Evolutionary conservation across 768 basidiomycete species (phyloP).

Genomic region (Naganishia onofrii): DNA sequence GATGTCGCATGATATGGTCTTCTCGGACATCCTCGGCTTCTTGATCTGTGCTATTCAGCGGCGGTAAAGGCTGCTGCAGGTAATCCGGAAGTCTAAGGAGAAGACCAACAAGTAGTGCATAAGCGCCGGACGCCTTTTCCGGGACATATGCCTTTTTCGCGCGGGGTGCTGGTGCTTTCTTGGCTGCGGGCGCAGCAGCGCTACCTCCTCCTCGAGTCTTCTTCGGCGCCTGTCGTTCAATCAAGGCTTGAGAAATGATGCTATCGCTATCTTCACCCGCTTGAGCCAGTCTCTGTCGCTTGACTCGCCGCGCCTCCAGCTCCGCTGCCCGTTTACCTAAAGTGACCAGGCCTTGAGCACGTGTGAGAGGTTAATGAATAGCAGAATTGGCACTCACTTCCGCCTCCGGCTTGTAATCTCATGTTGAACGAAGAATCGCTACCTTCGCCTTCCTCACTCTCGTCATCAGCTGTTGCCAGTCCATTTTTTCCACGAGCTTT

Average conservation of each 20-base stretch:
- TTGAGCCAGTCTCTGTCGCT: neutral
- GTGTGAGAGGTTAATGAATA: neutral
- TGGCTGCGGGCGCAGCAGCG: slow-evolving; percentile 14
- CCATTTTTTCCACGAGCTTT: neutral
- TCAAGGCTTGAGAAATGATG: neutral
- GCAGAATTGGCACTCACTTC: slow-evolving; percentile 11
- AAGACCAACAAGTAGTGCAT: slow-evolving; percentile 45
- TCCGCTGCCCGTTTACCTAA: slow-evolving; percentile 8
- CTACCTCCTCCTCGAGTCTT: slow-evolving; percentile 18
- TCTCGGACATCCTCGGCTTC: slow-evolving; percentile 42
- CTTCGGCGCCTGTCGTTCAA: slow-evolving; percentile 4
- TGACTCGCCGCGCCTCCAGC: neutral
- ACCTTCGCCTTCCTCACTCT: neutral
- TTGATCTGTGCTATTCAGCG: neutral
- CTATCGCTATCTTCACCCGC: neutral
- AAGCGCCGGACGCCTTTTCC: slow-evolving; percentile 40
- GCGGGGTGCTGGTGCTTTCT: slow-evolving; percentile 13
- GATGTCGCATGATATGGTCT: slow-evolving; percentile 20
- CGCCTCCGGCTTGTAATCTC: slow-evolving; percentile 10
- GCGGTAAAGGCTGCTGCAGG: slow-evolving; percentile 4
- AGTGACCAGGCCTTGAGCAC: too few relatives aligned
- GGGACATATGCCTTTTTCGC: slow-evolving; percentile 40
- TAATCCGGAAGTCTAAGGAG: slow-evolving; percentile 34
- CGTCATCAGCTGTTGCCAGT: slow-evolving; percentile 14
- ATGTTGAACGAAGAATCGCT: slow-evolving; percentile 1